Evolutionary conservation across 129 eudicot genomes (phyloP), one percentile per base, ranked within the genome.

Genomic region (Saposhnikovia divaricata): DNA sequence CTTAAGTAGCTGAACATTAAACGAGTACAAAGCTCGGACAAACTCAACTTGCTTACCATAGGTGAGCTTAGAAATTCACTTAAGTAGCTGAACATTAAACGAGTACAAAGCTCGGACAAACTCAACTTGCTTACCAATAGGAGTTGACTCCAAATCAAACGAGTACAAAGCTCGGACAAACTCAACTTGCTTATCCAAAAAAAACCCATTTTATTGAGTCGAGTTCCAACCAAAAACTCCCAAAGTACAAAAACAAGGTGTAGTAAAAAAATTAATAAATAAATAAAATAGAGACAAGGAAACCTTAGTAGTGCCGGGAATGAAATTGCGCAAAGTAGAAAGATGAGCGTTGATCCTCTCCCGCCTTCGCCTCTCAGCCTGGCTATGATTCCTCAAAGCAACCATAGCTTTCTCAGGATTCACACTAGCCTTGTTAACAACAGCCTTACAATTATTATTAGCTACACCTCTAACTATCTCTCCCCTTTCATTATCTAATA

Each of bases 271-370:
- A 31, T 0, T 1, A 31, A 31, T 0, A 31, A 31, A 31, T 0
- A 31, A 34, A 34, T 1, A 2, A 34, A 34, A 1, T 34, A 34
- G 37, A 34, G 37, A 34, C 2, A 34, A 34, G 81, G 37, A 59
- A 44, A 93, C 98, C 91, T 93, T 93, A 43, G 74, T 78, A 18
- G 92, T 81, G 55, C 84, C 90, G 2, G 96, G 93, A 61, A 93
- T 71, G 3, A 93, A 83, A 71, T 63, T 87, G 23, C 98, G 85
- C 28, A 93, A 95, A 31, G 88, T 86, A 27, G 93, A 66, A 9
- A 93, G 85, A 84, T 93, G 98, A 9, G 85, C 91, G 45, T 93
- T 93, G 53, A 93, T 93, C 38, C 96, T 86, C 87, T 90, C 96
- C 25, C 98, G 81, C 61, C 98, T 78, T 15, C 96, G 85, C 83